Evolutionary conservation across 2,329 filamentous ascomycete genomes (phyloP).

Genomic region (Hypomyces perniciosus): DNA sequence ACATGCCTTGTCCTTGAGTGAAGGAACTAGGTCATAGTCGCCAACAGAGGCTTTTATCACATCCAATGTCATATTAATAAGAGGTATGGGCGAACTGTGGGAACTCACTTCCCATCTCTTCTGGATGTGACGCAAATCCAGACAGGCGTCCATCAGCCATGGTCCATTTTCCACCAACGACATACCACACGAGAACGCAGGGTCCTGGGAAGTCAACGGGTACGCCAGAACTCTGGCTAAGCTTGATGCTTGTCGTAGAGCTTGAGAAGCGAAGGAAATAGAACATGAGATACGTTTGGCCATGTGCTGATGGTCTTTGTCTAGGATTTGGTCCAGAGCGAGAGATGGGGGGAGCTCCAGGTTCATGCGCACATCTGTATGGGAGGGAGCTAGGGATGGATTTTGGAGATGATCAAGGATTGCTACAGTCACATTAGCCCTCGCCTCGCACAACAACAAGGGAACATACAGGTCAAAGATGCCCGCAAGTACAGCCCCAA

Average conservation of each 20-base stretch:
- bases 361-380: conserved; percentile 21
- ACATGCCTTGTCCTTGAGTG: conserved; percentile 31
- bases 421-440: conserved; percentile 18
- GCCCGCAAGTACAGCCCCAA: conserved; percentile 44
- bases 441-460: neutral
- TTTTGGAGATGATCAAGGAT: conserved; percentile 31
- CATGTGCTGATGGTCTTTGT: conserved; percentile 17
- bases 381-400: conserved; percentile 21
- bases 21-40: conserved; percentile 14
- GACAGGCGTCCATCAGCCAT: conserved; percentile 46
- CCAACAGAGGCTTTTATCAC: conserved; percentile 22
- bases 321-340: conserved; percentile 32
- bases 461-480: conserved; percentile 40
- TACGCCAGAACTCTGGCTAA: conserved; percentile 40
- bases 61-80: conserved; percentile 33
- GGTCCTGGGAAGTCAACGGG: conserved; percentile 30
- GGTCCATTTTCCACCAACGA: conserved; percentile 36
- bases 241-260: conserved; percentile 40
- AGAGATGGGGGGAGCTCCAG: conserved; percentile 35
- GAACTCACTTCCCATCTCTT: conserved; percentile 30
- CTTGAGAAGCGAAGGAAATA: conserved; percentile 36
- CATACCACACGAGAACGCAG: conserved; percentile 25
- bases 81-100: conserved; percentile 26
- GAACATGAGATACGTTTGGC: conserved; percentile 33
- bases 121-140: conserved; percentile 36